These are phyloP conservation scores for Xylariaceae sp. DNA, from an alignment of 2,329 filamentous ascomycete genomes.

Conservation along the genomic window DNA sequence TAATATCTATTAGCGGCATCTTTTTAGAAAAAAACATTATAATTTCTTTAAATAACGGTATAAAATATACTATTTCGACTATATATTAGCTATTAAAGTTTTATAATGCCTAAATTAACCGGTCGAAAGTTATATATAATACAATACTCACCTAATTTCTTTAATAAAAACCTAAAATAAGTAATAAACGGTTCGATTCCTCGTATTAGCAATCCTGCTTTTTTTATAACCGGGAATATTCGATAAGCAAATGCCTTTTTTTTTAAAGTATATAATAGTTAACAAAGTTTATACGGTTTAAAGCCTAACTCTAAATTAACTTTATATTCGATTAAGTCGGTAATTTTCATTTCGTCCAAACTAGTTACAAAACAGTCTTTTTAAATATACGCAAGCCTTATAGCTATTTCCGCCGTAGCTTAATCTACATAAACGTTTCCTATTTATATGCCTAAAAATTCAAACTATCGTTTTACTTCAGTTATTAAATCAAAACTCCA, in stretches of 20 bases:
- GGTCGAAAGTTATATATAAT: too few species aligned
- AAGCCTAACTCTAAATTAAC: neutral
- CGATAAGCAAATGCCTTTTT: too few species aligned
- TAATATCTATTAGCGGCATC: neutral
- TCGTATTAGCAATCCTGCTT: neutral
- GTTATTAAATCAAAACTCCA: too few species aligned
- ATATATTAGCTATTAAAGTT: slow-evolving; percentile 5
- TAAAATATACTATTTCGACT: neutral
- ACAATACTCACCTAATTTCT: neutral
- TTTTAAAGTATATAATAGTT: neutral
- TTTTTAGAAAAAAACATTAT: slow-evolving; percentile 1
- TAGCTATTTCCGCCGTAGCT: neutral
- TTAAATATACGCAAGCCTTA: slow-evolving; percentile 1
- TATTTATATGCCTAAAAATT: too few species aligned
- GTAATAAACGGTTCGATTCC: neutral
- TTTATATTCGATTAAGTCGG: neutral
- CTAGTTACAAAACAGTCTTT: slow-evolving; percentile 2
- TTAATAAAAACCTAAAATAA: neutral
- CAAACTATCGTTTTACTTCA: too few species aligned
- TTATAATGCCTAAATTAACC: neutral
- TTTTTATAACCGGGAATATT: too few species aligned
- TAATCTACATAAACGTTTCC: neutral
- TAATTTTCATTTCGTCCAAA: neutral
- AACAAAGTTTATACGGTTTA: neutral
- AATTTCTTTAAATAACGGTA: slow-evolving; percentile 1